Base-by-base conservation (phyloP, 345 rosid genomes). In the Ailanthus altissimus region DNA sequence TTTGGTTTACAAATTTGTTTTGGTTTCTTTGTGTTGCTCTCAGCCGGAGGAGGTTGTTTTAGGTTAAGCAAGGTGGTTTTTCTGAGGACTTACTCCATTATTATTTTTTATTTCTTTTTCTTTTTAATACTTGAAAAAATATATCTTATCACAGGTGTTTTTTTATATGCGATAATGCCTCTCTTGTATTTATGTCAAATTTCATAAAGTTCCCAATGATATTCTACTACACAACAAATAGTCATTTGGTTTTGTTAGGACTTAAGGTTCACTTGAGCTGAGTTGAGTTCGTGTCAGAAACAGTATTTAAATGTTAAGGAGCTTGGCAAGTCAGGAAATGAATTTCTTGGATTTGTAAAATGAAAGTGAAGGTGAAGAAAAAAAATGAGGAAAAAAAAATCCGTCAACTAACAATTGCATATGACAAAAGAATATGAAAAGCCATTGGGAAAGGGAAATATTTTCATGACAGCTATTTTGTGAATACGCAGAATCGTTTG, bases 51-150 rank as follows among this genome's bases (percentile, higher is more conserved):
- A 63, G 21, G n/a, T 62, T 20, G 1, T 3, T 25, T 54, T 18
- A 53, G 70, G n/a, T 53, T 61, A 72, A 73, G 77, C 74, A 74
- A 73, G 81, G 58, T 79, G 75, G 70, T 32, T 79, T 72, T 70
- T 75, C 12, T 14, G 75, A 56, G 78, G 54, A 62, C 77, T 47
- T 73, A 0, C 53, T 54, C 43, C 8, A 4, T 60, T 51, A 32
- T n/a, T 7, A n/a, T 46, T 38, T 12, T 26, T 1, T 16, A 23
- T 21, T 28, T 8, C 14, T 26, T 57, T 38, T 60, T 50, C 4
- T 32, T 32, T 32, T 32, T 3, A 32, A 32, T 23, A 21, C 36
- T 26, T 18, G 75, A 16, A 62, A n/a, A 47, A 73, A 7, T 51
- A 54, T 45, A 76, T 40, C 11, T 65, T 20, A 23, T 45, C 28